phyloP scores from a whole-genome alignment of 73 alveolate genomes.

The Paramecium caudatum region DNA sequence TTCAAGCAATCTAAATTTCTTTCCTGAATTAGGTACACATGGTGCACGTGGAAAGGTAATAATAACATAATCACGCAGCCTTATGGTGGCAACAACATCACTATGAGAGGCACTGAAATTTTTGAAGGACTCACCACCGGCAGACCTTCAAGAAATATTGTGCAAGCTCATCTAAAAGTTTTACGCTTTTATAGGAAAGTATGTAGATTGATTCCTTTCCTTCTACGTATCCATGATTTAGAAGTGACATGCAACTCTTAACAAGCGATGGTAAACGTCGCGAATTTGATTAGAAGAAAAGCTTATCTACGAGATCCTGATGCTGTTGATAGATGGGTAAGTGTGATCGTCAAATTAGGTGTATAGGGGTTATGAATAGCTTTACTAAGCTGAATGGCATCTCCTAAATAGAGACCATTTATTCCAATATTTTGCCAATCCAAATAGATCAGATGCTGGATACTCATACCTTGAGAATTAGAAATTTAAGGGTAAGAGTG shows the following conservation, averaged over 20 bases:
- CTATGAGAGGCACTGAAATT: slow-evolving; percentile 75
- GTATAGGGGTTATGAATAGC: slow-evolving; percentile 57
- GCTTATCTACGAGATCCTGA: slow-evolving; percentile 69
- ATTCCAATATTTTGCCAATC: slow-evolving; percentile 63
- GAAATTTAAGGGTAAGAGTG: slow-evolving; percentile 62
- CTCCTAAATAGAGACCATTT: slow-evolving; percentile 61
- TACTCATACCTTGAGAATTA: slow-evolving; percentile 69
- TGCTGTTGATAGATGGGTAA: slow-evolving; percentile 66
- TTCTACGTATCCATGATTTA: slow-evolving; percentile 69
- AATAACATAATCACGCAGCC: neutral
- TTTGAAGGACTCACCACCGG: slow-evolving; percentile 68
- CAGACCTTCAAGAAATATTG: slow-evolving; percentile 70
- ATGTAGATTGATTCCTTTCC: slow-evolving; percentile 70
- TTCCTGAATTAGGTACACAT: slow-evolving; percentile 16
- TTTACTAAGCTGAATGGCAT: slow-evolving; percentile 74
- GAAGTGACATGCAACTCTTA: slow-evolving; percentile 60
- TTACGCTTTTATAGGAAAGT: slow-evolving; percentile 74
- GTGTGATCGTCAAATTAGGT: neutral
- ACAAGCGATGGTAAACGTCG: slow-evolving; percentile 73
- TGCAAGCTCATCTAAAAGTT: slow-evolving; percentile 67
- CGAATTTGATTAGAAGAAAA: slow-evolving; percentile 65
- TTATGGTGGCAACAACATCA: slow-evolving; percentile 75
- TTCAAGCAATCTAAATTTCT: slow-evolving; percentile 3
- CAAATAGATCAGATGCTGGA: slow-evolving; percentile 67
- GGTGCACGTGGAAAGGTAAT: neutral